A percentile compares a stretch with the other conserved stretches of the same genome.
Conservation (phyloP, 495 filamentous ascomycete species). For the Penicillium flavigenum region DNA sequence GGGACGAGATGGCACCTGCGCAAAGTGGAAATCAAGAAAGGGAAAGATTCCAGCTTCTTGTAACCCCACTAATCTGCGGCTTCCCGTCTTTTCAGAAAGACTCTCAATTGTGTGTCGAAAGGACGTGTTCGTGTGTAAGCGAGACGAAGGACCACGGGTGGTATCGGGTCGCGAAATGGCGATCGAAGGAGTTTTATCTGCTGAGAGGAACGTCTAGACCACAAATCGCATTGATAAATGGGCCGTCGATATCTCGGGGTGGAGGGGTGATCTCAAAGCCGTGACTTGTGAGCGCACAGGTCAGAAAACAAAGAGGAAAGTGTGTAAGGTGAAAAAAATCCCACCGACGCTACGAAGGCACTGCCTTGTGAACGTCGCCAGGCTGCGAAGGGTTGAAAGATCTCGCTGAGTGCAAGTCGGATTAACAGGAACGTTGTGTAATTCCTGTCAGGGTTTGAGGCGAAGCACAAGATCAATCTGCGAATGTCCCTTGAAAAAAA, state of each 20-base stretch:
- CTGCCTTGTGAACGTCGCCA: constrained; percentile 22
- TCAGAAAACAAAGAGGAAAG: constrained; percentile 6
- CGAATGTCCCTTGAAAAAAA: not conserved
- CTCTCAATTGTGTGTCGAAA: constrained; percentile 20
- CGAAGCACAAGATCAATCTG: constrained; percentile 1
- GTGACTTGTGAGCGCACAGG: constrained; percentile 13
- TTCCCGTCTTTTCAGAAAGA: constrained; percentile 29
- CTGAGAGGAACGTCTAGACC: constrained; percentile 23
- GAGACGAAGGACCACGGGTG: constrained; percentile 2
- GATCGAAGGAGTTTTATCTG: constrained; percentile 5
- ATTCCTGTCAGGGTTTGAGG: not conserved
- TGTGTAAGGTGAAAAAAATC: constrained; percentile 4
- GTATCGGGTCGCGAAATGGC: constrained; percentile 3
- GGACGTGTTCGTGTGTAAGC: constrained; percentile 8
- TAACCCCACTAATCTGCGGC: constrained; percentile 35
- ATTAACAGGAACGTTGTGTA: constrained; percentile 12
- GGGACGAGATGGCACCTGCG: constrained; percentile 32
- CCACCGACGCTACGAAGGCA: constrained; percentile 16
- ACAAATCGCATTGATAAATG: constrained; percentile 34
- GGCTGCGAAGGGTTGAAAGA: not conserved
- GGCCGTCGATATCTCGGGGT: constrained; percentile 5
- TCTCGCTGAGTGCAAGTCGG: constrained; percentile 8
- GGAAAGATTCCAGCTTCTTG: constrained; percentile 31
- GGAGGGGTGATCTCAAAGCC: constrained; percentile 10
- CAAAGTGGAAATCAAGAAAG: constrained; percentile 27